Evolutionary conservation across 352 stramenopile species (phyloP), one percentile per base, ranked within the genome.

Genomic region (Blastocystis sp.): DNA sequence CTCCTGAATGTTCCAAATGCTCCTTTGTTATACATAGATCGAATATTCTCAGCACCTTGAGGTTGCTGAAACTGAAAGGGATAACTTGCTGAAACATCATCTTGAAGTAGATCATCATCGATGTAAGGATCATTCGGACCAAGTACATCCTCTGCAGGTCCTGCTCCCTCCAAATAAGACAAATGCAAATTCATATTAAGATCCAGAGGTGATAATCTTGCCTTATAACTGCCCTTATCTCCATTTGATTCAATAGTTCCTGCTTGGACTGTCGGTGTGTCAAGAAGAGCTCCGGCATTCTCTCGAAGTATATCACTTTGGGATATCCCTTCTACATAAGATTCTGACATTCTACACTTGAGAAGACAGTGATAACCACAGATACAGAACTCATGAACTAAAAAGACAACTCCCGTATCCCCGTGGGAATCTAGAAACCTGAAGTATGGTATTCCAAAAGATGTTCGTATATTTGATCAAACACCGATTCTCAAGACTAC

Each of bases 61-160:
- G 46, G 21, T n/a, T 24, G 21, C 35, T 29, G 71, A 46, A 83
- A 29, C 5, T 65, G 71, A 46, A 27, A 27, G 19, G 57, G 71
- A 42, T 65, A 83, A 51, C 51, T 83, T 9, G 9, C 29, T 11
- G 71, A 16, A 21, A 67, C 5, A 29, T 83, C 71, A 29, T 83
- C 71, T 37, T 83, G 71, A 16, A 83, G 71, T 24, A 83, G 19
- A 49, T 65, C 46, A 37, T 83, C 71, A n/a, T 83, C 71, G 24
- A 66, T 24, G 24, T 83, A 83, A 14, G 51, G 43, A 51, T 83
- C 71, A 5, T 83, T 29, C 2, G 35, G 37, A 46, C 56, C 43
- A 35, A 29, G 32, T 12, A 37, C 11, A 46, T 19, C 21, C n/a
- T 42, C 21, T 29, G 56, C 51, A 16, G 65, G 65, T 12, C 32